These are phyloP conservation scores for Excoecaria agallocha DNA, from an alignment of 345 rosid species.

Conservation along the genomic window DNA sequence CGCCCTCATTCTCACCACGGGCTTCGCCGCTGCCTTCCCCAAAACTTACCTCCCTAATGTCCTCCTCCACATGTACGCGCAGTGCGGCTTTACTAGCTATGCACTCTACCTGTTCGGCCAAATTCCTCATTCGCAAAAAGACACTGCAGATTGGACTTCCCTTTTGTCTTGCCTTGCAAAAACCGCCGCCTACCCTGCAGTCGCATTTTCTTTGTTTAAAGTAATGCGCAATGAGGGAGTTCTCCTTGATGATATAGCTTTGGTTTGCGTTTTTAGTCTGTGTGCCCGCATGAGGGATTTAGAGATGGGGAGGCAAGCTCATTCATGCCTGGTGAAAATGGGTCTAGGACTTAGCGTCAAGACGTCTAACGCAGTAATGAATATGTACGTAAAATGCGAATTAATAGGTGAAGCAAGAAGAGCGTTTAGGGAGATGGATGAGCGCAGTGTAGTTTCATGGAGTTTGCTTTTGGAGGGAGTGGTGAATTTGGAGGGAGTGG, in stretches of 20 bases:
- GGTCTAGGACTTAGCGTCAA: constrained; percentile 41
- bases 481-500: constrained; percentile 62
- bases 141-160: constrained; percentile 69
- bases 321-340: constrained; percentile 52
- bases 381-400: constrained; percentile 69
- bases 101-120: constrained; percentile 67
- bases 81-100: constrained; percentile 32
- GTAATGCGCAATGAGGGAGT: constrained; percentile 42
- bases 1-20: constrained; percentile 54
- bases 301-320: constrained; percentile 56
- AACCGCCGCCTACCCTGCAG: constrained; percentile 16
- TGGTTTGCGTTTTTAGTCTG: constrained; percentile 52
- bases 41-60: constrained; percentile 52
- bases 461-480: constrained; percentile 58
- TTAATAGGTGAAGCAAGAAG: constrained; percentile 39
- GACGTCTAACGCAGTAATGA: constrained; percentile 64
- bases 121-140: constrained; percentile 61
- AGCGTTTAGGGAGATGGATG: constrained; percentile 49
- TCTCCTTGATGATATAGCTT: constrained; percentile 53
- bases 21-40: constrained; percentile 38
- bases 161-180: constrained; percentile 51
- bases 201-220: constrained; percentile 41
- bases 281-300: constrained; percentile 50
- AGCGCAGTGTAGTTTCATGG: constrained; percentile 68
- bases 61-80: constrained; percentile 53